Evolutionary conservation across 1,139 yeast genomes (phyloP).

Genomic region (Blastobotrys apis): DNA sequence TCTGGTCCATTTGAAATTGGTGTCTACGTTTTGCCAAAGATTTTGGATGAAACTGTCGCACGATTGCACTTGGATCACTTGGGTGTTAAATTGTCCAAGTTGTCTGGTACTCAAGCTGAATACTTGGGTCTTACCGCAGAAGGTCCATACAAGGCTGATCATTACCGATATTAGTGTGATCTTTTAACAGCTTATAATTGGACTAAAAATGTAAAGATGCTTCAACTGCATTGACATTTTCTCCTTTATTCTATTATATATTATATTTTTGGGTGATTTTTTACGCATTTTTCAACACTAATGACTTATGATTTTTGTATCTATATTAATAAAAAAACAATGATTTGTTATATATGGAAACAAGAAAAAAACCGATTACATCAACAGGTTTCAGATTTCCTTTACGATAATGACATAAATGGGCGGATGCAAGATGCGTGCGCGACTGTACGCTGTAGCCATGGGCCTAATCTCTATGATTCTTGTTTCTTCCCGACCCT

Average conservation of each 20-base stretch:
- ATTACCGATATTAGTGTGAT: constrained; percentile 82
- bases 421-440: too few species aligned
- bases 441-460: too few species aligned
- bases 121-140: constrained; percentile 89
- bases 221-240: constrained; percentile 30
- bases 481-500: too few species aligned
- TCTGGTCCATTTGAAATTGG: constrained; percentile 88
- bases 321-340: too few species aligned
- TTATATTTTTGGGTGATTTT: constrained; percentile 1
- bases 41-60: constrained; percentile 98
- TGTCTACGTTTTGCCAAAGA: constrained; percentile 97
- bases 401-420: too few species aligned
- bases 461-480: too few species aligned
- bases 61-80: constrained; percentile 94
- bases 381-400: too few species aligned
- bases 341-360: too few species aligned
- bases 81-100: constrained; percentile 81
- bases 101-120: constrained; percentile 81
- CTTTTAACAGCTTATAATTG: background rate
- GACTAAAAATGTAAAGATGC: constrained; percentile 18
- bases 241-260: too few species aligned
- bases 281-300: constrained; percentile 17
- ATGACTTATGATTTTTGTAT: constrained; percentile 13
- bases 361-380: too few species aligned
- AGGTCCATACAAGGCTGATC: constrained; percentile 99